Conservation (phyloP, 2,329 filamentous ascomycete genomes). For the Colletotrichum eleusines region DNA sequence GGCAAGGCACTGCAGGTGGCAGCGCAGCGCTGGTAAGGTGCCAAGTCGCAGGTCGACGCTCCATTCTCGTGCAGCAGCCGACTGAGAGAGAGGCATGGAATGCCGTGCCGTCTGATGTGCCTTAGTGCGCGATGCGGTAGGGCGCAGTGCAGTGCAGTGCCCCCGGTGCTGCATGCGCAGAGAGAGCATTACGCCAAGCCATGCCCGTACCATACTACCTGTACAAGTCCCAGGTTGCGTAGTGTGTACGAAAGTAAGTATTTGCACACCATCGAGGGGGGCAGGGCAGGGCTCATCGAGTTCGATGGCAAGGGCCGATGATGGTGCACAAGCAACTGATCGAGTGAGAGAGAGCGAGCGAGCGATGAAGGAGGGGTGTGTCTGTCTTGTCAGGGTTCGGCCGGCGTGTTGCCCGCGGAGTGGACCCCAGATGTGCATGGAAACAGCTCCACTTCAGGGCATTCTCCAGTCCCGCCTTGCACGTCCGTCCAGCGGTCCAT, state of each 20-base stretch:
- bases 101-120: slow-evolving; percentile 22
- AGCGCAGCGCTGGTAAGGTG: slow-evolving; percentile 9
- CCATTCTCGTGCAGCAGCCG: slow-evolving; percentile 27
- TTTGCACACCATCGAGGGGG: neutral
- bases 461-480: slow-evolving; percentile 20
- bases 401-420: slow-evolving; percentile 13
- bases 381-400: slow-evolving; percentile 12
- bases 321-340: slow-evolving; percentile 2
- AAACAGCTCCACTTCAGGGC: slow-evolving; percentile 20
- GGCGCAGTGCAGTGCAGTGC: neutral
- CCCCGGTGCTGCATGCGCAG: too few species aligned
- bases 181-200: too few species aligned
- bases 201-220: too few species aligned
- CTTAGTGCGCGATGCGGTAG: slow-evolving; percentile 2
- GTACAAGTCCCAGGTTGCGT: too few species aligned
- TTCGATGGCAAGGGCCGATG: slow-evolving; percentile 9
- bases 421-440: slow-evolving; percentile 23
- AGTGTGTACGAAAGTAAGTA: neutral
- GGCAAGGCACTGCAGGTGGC: slow-evolving; percentile 8
- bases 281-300: slow-evolving; percentile 35
- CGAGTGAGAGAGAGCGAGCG: neutral
- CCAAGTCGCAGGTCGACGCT: slow-evolving; percentile 5
- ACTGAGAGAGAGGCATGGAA: slow-evolving; percentile 8
- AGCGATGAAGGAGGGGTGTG: neutral
- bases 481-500: slow-evolving; percentile 16